These are phyloP conservation scores for Suillus subluteus DNA, from an alignment of 768 basidiomycete species.

Conservation along the genomic window DNA sequence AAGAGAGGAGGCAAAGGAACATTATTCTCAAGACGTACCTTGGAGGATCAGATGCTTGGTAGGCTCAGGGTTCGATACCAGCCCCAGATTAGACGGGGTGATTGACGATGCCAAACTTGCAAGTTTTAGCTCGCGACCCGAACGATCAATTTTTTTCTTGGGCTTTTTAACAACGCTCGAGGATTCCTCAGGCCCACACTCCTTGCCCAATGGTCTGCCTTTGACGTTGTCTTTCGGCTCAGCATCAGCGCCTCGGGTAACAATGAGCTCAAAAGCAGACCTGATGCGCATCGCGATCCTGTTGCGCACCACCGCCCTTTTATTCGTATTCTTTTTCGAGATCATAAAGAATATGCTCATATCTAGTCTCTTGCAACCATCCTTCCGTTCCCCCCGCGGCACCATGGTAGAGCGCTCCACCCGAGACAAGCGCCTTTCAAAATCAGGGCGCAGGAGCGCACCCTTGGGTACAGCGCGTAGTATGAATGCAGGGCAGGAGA, in stretches of 20 bases:
- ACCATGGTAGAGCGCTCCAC: neutral
- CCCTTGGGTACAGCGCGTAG: constrained; percentile 12
- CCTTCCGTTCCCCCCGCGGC: neutral
- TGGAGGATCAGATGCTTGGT: constrained; percentile 15
- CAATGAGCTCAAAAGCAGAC: constrained; percentile 11
- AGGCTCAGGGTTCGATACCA: constrained; percentile 3
- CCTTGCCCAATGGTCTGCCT: neutral
- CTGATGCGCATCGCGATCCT: constrained; percentile 11
- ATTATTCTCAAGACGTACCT: constrained; percentile 19
- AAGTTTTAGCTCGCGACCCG: neutral
- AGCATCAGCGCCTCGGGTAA: constrained; percentile 6
- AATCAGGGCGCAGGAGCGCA: constrained; percentile 10
- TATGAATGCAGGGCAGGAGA: constrained; percentile 9
- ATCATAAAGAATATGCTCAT: constrained; percentile 13
- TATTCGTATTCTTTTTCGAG: constrained; percentile 12
- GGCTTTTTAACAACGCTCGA: neutral
- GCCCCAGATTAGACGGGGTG: neutral
- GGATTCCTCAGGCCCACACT: neutral
- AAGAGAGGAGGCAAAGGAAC: neutral
- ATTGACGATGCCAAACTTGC: neutral
- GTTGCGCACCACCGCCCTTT: constrained; percentile 13
- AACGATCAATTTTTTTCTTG: neutral
- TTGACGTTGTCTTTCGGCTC: neutral
- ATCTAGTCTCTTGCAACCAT: neutral
- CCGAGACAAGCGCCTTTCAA: neutral